Base-by-base conservation (phyloP, 2,329 filamentous ascomycete genomes). In the Xylariaceae sp. region DNA sequence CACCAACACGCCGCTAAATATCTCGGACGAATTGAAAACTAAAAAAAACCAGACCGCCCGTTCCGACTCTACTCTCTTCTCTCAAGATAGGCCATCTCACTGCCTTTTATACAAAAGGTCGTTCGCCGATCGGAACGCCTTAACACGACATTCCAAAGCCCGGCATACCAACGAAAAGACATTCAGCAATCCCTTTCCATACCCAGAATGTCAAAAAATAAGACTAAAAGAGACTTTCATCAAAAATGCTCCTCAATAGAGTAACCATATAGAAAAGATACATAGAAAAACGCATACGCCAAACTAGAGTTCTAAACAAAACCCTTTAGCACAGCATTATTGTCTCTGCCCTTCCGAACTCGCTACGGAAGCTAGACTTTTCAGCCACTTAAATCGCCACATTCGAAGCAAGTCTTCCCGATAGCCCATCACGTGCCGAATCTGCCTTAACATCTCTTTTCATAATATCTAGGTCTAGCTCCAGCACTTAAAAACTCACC, bases 71-170 rank as follows among this genome's bases (percentile, higher is more conserved):
- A n/a, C n/a, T n/a, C n/a, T n/a, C n/a, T n/a, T n/a, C n/a, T n/a
- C n/a, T n/a, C n/a, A n/a, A n/a, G n/a, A n/a, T n/a, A n/a, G n/a
- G n/a, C n/a, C n/a, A n/a, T n/a, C n/a, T n/a, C n/a, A n/a, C n/a
- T n/a, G n/a, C 35, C 16, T 41, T 22, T 23, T 41, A 22, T 41
- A 19, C 37, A 43, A 43, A 29, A 43, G 29, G 22, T n/a, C 22
- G 32, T 37, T 14, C 22, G 19, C 17, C 8, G 32, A 22, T 37
- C 33, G 22, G 17, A 43, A 16, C 33, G 34, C 22, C 12, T 43
- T 43, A 29, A 43, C 14, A 37, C 14, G 14, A 10, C 22, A 43
- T 43, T 43, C 2, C 19, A 43, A 43, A 1, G 17, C 40, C 16
- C 37, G 29, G 4, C 22, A 43, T 12, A 43, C 17, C 8, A 14